Evolutionary conservation across 2,329 filamentous ascomycete genomes (phyloP).

Genomic region (Alternaria conjuncta): DNA sequence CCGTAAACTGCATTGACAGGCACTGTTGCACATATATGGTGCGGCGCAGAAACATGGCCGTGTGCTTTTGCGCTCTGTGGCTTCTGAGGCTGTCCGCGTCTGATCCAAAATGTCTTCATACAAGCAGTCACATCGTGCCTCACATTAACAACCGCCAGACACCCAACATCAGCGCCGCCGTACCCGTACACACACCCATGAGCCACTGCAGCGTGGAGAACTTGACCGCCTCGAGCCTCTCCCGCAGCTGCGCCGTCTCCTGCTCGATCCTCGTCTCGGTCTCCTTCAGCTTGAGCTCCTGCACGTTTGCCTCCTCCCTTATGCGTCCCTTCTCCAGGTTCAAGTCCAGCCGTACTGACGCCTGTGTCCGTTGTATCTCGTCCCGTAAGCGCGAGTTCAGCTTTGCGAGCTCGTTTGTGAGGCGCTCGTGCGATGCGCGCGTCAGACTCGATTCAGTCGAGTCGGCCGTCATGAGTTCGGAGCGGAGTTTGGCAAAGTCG

Average conservation of each 20-base stretch:
- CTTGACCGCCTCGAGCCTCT: conserved; percentile 96
- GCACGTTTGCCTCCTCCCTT: conserved; percentile 91
- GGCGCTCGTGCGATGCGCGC: conserved; percentile 84
- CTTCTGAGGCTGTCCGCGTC: conserved; percentile 4
- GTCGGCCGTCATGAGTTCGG: conserved; percentile 89
- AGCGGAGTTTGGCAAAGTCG: conserved; percentile 95
- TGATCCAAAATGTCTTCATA: neutral
- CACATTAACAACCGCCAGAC: conserved; percentile 71
- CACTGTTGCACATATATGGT: conserved; percentile 27
- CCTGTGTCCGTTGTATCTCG: conserved; percentile 93
- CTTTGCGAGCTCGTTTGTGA: conserved; percentile 95
- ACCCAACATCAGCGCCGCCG: conserved; percentile 70
- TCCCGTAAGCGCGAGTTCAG: conserved; percentile 87
- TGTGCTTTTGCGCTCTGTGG: neutral
- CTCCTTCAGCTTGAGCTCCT: conserved; percentile 98
- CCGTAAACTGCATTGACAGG: conserved; percentile 22
- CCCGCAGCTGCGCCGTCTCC: conserved; percentile 83
- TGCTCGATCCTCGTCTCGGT: conserved; percentile 98
- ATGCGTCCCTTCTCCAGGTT: conserved; percentile 98
- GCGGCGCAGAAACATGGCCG: conserved; percentile 15
- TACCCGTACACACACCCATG: conserved; percentile 77
- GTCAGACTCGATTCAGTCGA: conserved; percentile 90
- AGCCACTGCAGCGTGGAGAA: conserved; percentile 98
- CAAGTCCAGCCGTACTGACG: conserved; percentile 87
- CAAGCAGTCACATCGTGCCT: conserved; percentile 18